Base-by-base conservation (phyloP, 306 rosid genomes). In the Castanopsis chinensis region DNA sequence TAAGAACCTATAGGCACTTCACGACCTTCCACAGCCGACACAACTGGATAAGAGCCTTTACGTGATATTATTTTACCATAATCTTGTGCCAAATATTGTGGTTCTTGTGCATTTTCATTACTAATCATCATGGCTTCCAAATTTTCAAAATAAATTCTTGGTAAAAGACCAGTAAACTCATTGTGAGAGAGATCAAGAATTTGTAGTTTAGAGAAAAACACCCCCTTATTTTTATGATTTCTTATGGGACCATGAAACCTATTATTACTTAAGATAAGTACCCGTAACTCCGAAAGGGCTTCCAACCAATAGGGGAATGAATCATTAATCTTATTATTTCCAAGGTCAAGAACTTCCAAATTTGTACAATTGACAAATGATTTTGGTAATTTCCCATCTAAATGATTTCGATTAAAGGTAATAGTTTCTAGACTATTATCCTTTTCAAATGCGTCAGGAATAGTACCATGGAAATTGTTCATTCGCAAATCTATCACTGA, bases 141-240 rank as follows among this genome's bases (percentile, higher is more conserved):
- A 13, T 49, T 49, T 49, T 49, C 4, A 12, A 49, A 49, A 3
- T 12, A 49, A 12, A 2, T 49, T 49, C 53, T 49, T 13, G 53
- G 53, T 3, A 49, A 2, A 49, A 0, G 53, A 49, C 53, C 5
- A 3, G 21, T 68, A 23, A 87, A 87, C 3, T 55, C 5, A 33
- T 89, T 89, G 69, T 33, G 17, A 0, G 89, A 85, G 6, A 90
- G 17, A 64, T 87, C 74, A 6, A 89, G 68, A 23, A 89, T 83
- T 72, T 27, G 58, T 75, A 85, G 37, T 25, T 23, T 68, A 1
- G 74, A 37, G 65, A 87, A 87, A 2, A 78, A 9, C 19, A 32
- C 13, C 4, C 15, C 52, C 0, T 59, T 69, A 32, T 56, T 11
- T 3, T 32, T 56, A 4, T 59, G 57, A 64, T 41, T 41, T 1